phyloP scores from a whole-genome alignment of 2,329 filamentous ascomycete genomes.

The Cladosporium sp. region DNA sequence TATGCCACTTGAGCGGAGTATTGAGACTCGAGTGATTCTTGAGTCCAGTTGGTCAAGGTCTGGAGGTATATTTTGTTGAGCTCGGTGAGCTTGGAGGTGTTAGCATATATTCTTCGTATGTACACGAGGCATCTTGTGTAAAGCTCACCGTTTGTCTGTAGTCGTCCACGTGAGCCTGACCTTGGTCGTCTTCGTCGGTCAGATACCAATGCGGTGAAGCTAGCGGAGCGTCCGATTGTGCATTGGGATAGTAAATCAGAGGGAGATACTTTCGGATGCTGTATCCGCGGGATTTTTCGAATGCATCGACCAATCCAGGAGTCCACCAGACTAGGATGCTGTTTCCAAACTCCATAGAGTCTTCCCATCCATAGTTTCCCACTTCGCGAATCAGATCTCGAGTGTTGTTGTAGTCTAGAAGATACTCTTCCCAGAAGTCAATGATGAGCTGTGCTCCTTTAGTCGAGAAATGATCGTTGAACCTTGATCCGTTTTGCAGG shows the following conservation, averaged over 20 bases:
- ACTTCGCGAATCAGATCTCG: slow-evolving; percentile 23
- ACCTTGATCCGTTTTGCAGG: slow-evolving; percentile 32
- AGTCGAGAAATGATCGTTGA: slow-evolving; percentile 32
- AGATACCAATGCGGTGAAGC: slow-evolving; percentile 21
- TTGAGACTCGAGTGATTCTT: slow-evolving; percentile 21
- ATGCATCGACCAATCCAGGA: slow-evolving; percentile 21
- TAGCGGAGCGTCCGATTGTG: slow-evolving; percentile 18
- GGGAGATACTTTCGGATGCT: slow-evolving; percentile 29
- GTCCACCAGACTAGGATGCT: slow-evolving; percentile 25
- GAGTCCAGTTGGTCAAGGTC: slow-evolving; percentile 26
- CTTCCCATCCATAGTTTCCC: slow-evolving; percentile 34
- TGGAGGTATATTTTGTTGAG: slow-evolving; percentile 29
- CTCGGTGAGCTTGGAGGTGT: slow-evolving; percentile 12
- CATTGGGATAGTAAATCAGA: slow-evolving; percentile 24
- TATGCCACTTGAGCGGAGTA: slow-evolving; percentile 32
- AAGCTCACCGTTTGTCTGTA: slow-evolving; percentile 29
- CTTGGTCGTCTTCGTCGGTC: slow-evolving; percentile 22
- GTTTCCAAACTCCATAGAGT: slow-evolving; percentile 30
- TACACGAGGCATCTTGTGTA: not conserved
- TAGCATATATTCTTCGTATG: not conserved
- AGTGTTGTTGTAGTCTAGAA: slow-evolving; percentile 23
- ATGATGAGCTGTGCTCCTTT: slow-evolving; percentile 25
- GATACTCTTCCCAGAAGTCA: slow-evolving; percentile 31
- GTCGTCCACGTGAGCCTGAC: slow-evolving; percentile 24
- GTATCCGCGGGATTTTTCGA: slow-evolving; percentile 26